phyloP scores from a whole-genome alignment of 2,329 filamentous ascomycete genomes.

The Hymenoscyphus fructigenus region DNA sequence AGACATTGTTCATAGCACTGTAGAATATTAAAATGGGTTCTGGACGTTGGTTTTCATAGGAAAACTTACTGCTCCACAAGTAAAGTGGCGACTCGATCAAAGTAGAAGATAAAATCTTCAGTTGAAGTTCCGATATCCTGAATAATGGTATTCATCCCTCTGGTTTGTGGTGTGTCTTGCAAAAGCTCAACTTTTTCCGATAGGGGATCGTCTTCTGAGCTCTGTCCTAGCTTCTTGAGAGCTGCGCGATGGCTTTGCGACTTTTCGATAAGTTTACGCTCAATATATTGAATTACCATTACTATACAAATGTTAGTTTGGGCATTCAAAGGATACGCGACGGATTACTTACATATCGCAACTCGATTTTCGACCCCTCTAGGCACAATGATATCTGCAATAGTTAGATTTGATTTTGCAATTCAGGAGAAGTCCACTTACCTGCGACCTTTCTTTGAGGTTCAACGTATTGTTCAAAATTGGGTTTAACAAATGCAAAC shows the following conservation, averaged over 20 bases:
- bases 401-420: constrained; percentile 2
- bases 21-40: constrained; percentile 12
- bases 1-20: constrained; percentile 74
- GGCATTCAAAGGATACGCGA: not conserved
- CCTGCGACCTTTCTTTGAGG: constrained; percentile 85
- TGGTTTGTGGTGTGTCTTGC: constrained; percentile 74
- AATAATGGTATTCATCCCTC: constrained; percentile 87
- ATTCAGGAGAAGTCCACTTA: constrained; percentile 40
- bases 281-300: constrained; percentile 93
- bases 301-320: constrained; percentile 44
- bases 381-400: constrained; percentile 85
- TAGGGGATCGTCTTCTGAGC: constrained; percentile 69
- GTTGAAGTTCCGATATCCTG: constrained; percentile 74
- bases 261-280: constrained; percentile 82
- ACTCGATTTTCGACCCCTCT: constrained; percentile 93
- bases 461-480: constrained; percentile 90
- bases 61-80: constrained; percentile 71
- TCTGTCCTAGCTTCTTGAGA: constrained; percentile 71
- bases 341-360: constrained; percentile 65
- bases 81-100: constrained; percentile 82
- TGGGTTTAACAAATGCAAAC: constrained; percentile 95
- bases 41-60: not conserved
- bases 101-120: constrained; percentile 97
- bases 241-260: constrained; percentile 79
- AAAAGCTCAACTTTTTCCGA: constrained; percentile 74